phyloP scores from a whole-genome alignment of 208 protist genomes.

The Leishmania braziliensis region DNA sequence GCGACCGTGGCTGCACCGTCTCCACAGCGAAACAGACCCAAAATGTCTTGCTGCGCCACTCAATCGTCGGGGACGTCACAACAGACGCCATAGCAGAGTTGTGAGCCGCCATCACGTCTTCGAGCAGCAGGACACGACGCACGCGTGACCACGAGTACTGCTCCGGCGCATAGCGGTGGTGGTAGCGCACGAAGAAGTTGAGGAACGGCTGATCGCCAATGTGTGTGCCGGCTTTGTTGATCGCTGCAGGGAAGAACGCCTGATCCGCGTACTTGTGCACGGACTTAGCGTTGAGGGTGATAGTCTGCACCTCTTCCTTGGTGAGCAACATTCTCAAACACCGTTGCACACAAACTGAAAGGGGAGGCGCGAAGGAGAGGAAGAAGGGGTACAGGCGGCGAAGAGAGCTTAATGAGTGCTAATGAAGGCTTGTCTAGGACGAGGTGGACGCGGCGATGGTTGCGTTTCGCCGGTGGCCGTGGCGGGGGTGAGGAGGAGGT shows the following conservation, averaged over 20 bases:
- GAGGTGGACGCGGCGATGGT: neutral
- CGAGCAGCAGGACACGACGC: constrained; percentile 33
- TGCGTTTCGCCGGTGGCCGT: neutral
- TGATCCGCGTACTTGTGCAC: constrained; percentile 68
- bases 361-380: constrained; percentile 19
- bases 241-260: constrained; percentile 52
- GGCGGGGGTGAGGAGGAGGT: neutral
- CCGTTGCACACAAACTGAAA: neutral
- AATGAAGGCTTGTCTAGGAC: neutral
- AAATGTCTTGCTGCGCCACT: constrained; percentile 68
- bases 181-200: constrained; percentile 76
- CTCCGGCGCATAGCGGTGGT: constrained; percentile 46
- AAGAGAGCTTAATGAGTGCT: neutral
- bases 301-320: constrained; percentile 38
- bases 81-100: neutral
- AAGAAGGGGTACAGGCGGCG: constrained; percentile 3
- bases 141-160: constrained; percentile 65
- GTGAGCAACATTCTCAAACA: constrained; percentile 33
- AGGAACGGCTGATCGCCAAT: constrained; percentile 44
- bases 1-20: constrained; percentile 8
- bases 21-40: constrained; percentile 59
- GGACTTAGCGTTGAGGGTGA: constrained; percentile 69
- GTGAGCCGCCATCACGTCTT: constrained; percentile 17
- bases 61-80: constrained; percentile 18
- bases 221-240: constrained; percentile 41